These are phyloP conservation scores for Pugionium dolabratum DNA, from an alignment of 345 rosid genomes.

Conservation along the genomic window DNA sequence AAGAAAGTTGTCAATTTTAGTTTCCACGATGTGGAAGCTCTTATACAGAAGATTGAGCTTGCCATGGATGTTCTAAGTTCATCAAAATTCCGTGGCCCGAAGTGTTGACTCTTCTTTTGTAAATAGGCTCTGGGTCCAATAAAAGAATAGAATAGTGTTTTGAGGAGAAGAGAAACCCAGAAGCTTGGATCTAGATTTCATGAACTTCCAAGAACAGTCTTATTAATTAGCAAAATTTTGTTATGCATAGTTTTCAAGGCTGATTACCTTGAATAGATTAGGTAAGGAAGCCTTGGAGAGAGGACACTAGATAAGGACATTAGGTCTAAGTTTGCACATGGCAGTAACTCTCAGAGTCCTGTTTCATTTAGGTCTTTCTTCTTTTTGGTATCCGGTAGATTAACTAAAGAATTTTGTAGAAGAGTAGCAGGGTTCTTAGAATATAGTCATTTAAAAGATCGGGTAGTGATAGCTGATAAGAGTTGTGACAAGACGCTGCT, in stretches of 20 bases:
- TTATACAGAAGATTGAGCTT: conserved; percentile 57
- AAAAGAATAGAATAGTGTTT: conserved; percentile 33
- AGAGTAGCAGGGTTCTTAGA: conserved; percentile 26
- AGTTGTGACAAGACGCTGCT: conserved; percentile 35
- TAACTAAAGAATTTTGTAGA: conserved; percentile 31
- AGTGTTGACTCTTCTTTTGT: conserved; percentile 46
- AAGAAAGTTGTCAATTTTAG: conserved; percentile 65
- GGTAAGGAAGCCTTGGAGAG: conserved; percentile 26
- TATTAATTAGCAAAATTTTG: conserved; percentile 29
- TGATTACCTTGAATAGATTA: conserved; percentile 32
- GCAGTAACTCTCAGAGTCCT: conserved; percentile 15
- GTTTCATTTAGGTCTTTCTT: conserved; percentile 28
- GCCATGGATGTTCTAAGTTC: conserved; percentile 58
- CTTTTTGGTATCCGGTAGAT: conserved; percentile 31
- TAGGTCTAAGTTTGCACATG: conserved; percentile 12
- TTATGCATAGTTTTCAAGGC: conserved; percentile 21
- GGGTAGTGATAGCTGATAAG: conserved; percentile 12
- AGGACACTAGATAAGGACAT: not conserved
- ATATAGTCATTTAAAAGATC: conserved; percentile 15
- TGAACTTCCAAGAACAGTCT: conserved; percentile 32
- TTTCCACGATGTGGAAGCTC: conserved; percentile 71
- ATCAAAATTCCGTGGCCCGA: conserved; percentile 38
- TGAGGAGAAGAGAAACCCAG: conserved; percentile 16
- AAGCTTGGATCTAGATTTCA: conserved; percentile 24
- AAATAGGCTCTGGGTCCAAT: conserved; percentile 38